Percentiles rank a stretch among this genome's conserved stretches.
Evolutionary conservation across 306 rosid genomes (phyloP).

Genomic region (Sophora flavescens): DNA sequence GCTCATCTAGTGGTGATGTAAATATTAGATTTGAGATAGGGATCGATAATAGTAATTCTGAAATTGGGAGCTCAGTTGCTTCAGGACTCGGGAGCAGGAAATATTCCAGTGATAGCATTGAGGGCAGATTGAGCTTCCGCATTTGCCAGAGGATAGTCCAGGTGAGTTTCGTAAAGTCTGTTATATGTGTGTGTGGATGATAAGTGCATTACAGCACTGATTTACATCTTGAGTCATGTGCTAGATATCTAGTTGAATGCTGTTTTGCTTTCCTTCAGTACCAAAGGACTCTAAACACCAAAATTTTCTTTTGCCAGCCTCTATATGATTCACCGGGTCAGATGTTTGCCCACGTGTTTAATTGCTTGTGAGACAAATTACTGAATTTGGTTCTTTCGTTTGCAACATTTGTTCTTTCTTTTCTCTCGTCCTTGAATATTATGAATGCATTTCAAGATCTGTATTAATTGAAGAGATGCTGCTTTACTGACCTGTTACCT

Average conservation of each 20-base stretch:
- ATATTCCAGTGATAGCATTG: conserved; percentile 69
- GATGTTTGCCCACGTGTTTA: conserved; percentile 8
- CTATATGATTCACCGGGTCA: conserved; percentile 12
- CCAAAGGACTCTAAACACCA: background rate
- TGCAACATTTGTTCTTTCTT: background rate
- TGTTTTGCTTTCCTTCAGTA: conserved; percentile 23
- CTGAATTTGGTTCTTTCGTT: conserved; percentile 19
- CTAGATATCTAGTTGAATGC: background rate
- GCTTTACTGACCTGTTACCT: background rate
- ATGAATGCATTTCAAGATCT: conserved; percentile 9
- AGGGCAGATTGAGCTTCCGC: conserved; percentile 85
- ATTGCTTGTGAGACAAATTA: background rate
- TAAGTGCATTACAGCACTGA: conserved; percentile 15
- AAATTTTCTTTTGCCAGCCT: conserved; percentile 18
- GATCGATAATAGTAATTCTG: conserved; percentile 64
- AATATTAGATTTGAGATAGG: conserved; percentile 87
- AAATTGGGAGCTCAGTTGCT: conserved; percentile 61
- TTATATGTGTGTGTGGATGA: background rate
- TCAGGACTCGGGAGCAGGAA: conserved; percentile 57
- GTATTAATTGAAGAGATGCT: conserved; percentile 6
- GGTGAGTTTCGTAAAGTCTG: conserved; percentile 60
- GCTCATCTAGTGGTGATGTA: conserved; percentile 82
- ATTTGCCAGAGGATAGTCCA: conserved; percentile 92
- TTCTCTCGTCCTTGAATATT: conserved; percentile 11
- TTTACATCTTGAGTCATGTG: conserved; percentile 24